phyloP scores from a whole-genome alignment of 225 moss, liverwort and hornwort genomes.

The Neckera pumila region DNA sequence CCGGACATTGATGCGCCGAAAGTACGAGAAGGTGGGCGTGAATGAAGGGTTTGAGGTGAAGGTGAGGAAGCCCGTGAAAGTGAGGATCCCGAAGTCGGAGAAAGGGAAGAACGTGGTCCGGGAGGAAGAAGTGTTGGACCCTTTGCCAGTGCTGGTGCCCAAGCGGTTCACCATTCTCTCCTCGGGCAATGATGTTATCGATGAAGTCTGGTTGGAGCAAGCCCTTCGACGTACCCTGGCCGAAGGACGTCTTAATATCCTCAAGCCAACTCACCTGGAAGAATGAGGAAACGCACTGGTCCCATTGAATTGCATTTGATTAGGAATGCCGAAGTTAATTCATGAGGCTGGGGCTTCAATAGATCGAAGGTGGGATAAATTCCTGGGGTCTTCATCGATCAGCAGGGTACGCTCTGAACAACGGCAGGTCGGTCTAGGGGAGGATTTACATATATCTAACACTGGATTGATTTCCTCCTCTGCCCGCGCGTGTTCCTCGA shows the following conservation, averaged over 20 bases:
- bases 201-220: conserved; percentile 23
- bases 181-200: conserved; percentile 27
- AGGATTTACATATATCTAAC: not conserved
- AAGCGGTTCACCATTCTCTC: conserved; percentile 11
- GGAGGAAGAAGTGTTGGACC: not conserved
- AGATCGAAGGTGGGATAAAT: not conserved
- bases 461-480: too few relatives aligned
- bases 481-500: not conserved
- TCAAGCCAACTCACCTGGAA: not conserved
- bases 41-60: not conserved
- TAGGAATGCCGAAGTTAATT: not conserved
- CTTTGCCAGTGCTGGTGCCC: conserved; percentile 4
- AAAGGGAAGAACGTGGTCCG: not conserved
- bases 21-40: conserved; percentile 19
- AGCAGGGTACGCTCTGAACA: not conserved
- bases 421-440: too few relatives aligned
- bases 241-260: conserved; percentile 6
- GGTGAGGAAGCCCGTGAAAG: not conserved
- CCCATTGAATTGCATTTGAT: not conserved
- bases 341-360: not conserved
- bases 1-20: conserved; percentile 15
- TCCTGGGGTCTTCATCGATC: not conserved
- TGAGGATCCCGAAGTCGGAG: not conserved
- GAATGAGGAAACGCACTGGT: not conserved
- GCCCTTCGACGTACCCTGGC: conserved; percentile 16